Conservation (phyloP, 129 eudicot genomes). For the Saposhnikovia divaricata region DNA sequence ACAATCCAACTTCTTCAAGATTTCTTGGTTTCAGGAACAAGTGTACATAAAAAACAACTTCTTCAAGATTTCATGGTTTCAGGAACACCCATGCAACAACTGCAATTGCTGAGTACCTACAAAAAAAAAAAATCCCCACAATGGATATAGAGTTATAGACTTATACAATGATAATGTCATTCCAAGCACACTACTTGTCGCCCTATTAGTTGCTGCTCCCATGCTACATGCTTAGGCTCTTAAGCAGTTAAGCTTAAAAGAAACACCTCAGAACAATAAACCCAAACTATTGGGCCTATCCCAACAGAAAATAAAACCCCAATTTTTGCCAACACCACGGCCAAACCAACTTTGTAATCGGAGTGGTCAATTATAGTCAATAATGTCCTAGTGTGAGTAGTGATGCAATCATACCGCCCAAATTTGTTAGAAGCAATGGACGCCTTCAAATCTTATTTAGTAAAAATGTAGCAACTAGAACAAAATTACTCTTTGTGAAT, state of each 20-base stretch:
- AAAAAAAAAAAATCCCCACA: too few species aligned
- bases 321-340: not conserved
- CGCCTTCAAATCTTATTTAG: conserved; percentile 15
- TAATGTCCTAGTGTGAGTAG: not conserved
- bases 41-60: too few species aligned
- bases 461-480: conserved; percentile 19
- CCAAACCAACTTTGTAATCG: not conserved
- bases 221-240: conserved; percentile 20
- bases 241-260: conserved; percentile 16
- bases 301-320: conserved; percentile 18
- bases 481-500: conserved; percentile 13
- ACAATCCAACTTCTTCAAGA: too few species aligned
- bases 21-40: too few species aligned
- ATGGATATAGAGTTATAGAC: too few species aligned
- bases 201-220: conserved; percentile 14
- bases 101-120: too few species aligned
- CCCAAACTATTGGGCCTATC: conserved; percentile 24
- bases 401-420: conserved; percentile 5
- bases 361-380: too few species aligned
- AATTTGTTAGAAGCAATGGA: conserved; percentile 16
- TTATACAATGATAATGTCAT: not conserved
- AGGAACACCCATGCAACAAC: too few species aligned
- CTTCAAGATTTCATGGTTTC: too few species aligned
- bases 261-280: conserved; percentile 23
- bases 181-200: conserved; percentile 9